Evolutionary conservation across 2,329 filamentous ascomycete genomes (phyloP), one percentile per base, ranked within the genome.

Genomic region (Ophiocordyceps unilateralis): DNA sequence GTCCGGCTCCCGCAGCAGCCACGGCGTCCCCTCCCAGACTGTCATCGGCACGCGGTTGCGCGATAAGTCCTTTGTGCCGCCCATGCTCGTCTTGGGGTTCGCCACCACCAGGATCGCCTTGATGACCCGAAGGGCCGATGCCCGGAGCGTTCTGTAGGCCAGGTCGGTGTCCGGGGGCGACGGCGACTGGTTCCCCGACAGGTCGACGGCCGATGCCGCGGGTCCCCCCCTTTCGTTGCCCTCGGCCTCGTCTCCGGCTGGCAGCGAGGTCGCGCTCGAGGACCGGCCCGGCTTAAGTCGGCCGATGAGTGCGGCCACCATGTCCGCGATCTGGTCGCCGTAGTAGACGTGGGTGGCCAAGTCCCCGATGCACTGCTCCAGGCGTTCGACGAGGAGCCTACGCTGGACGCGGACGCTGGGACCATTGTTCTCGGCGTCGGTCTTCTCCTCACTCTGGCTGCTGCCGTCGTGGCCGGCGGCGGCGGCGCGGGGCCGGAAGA

Each of bases 301-400:
- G 24, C 74, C 65, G 15, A 96, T 65, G 39, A 96, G 80, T 1
- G 85, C 78, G 19, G 78, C 74, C 42, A 95, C 78, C 86, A 96
- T 95, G 60, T 98, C 91, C 1, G 83, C 79, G 44, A 96, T 85
- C 60, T 98, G 91, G 52, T 96, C 89, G 2, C 84, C 84, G 58
- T 98, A 98, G 65, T 98, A 98, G 26, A 95, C 80, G 55, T 98
- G 91, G 1, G 85, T 94, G 2, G 88, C 87, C 23, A 98, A 67
- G 56, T 88, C 78, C n/a, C 86, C 86, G 47, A 95, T 87, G 61
- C 85, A 93, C 50, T 75, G 71, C 57, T 91, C 81, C 15, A 96
- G 70, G 26, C 79, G 74, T 28, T 67, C 60, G 23, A 94, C 64
- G 15, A 95, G 68, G 50, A 79, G 72, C 48, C 70, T 69, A 41